Conservation (phyloP, 192 early-diverging fungal species). For the Radiomyces spectabilis region DNA sequence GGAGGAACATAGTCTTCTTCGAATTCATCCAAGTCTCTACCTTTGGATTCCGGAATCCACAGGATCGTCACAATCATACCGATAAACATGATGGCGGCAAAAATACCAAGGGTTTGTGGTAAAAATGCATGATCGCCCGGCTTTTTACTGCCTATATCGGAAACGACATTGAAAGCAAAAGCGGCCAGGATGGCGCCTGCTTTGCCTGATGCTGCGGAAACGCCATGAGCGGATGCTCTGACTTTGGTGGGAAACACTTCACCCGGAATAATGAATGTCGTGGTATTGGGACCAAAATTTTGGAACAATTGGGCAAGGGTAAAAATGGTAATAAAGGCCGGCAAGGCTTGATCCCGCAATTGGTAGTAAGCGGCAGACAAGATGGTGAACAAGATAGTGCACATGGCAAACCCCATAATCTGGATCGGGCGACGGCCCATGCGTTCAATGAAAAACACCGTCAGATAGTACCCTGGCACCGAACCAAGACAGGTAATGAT, state of each 20-base stretch:
- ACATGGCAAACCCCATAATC: constrained; percentile 68
- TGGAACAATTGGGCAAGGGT: constrained; percentile 53
- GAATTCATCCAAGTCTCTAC: constrained; percentile 11
- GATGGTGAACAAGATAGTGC: constrained; percentile 62
- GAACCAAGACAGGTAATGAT: constrained; percentile 75
- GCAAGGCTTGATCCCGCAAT: constrained; percentile 42
- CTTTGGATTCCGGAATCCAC: constrained; percentile 14
- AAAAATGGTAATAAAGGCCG: constrained; percentile 36
- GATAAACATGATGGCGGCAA: constrained; percentile 30
- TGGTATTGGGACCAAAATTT: constrained; percentile 76
- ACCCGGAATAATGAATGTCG: constrained; percentile 72
- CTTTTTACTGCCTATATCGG: constrained; percentile 29
- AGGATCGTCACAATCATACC: constrained; percentile 6
- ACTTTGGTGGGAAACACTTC: constrained; percentile 67
- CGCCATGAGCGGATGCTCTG: constrained; percentile 68
- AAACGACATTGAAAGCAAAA: constrained; percentile 43
- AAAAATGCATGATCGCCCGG: constrained; percentile 35
- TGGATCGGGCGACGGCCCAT: constrained; percentile 83
- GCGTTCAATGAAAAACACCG: constrained; percentile 72
- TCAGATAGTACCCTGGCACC: constrained; percentile 85
- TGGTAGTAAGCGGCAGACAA: constrained; percentile 54
- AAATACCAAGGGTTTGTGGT: constrained; percentile 41
- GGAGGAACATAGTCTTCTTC: constrained; percentile 1
- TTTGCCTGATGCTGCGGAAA: constrained; percentile 70
- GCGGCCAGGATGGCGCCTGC: constrained; percentile 56